Base-by-base conservation (phyloP, 1,139 yeast species). In the Blastobotrys malaysiensis region DNA sequence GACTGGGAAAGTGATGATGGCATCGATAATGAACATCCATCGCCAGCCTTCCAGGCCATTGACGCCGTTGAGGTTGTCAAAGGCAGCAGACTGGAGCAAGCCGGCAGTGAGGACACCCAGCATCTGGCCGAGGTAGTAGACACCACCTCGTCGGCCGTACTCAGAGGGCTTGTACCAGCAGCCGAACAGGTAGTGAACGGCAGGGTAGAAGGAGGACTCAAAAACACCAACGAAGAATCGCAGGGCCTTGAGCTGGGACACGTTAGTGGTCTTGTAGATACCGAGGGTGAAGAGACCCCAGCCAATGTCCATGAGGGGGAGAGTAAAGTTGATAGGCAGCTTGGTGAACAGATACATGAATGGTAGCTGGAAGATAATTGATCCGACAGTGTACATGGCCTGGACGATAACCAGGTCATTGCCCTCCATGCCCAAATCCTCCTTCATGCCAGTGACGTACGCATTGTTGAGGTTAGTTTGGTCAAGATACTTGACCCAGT, bases 351-450 rank as follows among this genome's bases (percentile, higher is more conserved):
- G 58, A 57, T 71, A 74, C 58, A 72, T 63, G 61, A 70, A 72
- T 7, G 77, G 77, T 21, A 75, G 66, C 64, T 82, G 86, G 67
- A 80, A 82, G 54, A 84, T 71, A 50, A 82, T 77, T 61, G 78
- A 77, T 55, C 87, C 89, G 50, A 81, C 77, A 45, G 71, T 76
- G 67, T 79, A 83, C 67, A 83, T 68, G n/a, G 80, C 82, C 61
- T 80, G 84, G 6, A 86, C 80, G 60, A 83, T 71, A 47, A 82
- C 82, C 65, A 83, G 78, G 61, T 84, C 87, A 59, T 83, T 83
- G n/a, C 87, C 86, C 58, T 75, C 67, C 80, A 86, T 79, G 18
- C 75, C 72, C 49, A 65, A 52, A 50, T 64, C 69, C 13, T 55
- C 62, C 48, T 54, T 51, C 65, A 66, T 65, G 9, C 66, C 64